Evolutionary conservation across 495 filamentous ascomycete species (phyloP).

Genomic region (Trichocladium uniseriatum): DNA sequence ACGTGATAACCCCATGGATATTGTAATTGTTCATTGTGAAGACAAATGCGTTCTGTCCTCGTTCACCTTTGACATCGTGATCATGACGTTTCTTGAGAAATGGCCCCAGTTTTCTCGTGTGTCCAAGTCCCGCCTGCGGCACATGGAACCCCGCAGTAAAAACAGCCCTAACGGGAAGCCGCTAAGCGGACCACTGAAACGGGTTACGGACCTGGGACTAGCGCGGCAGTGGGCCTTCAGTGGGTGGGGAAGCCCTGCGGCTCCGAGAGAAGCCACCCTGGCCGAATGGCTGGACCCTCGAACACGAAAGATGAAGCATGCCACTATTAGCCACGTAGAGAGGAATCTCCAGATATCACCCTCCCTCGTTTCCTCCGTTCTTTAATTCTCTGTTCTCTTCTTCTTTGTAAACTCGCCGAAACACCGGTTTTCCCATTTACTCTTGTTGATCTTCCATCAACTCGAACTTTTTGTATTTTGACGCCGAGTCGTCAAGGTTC

Average conservation of each 20-base stretch:
- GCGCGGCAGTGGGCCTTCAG: neutral
- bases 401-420: neutral
- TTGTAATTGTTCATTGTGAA: neutral
- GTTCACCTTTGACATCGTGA: too few species aligned
- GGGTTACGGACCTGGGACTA: neutral
- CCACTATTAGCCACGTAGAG: neutral
- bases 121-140: too few species aligned
- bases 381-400: neutral
- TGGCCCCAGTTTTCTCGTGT: too few species aligned
- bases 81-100: too few species aligned
- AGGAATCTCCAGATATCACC: too few species aligned
- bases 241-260: neutral
- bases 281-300: neutral
- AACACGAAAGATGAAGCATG: neutral
- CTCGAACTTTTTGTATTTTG: neutral
- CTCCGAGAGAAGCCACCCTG: constrained; percentile 18
- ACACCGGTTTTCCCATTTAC: too few species aligned
- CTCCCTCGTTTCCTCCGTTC: neutral
- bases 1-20: neutral
- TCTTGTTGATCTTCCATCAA: neutral
- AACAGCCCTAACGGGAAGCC: constrained; percentile 2
- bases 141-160: constrained; percentile 2
- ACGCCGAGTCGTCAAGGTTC: constrained; percentile 3
- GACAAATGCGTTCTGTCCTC: too few species aligned
- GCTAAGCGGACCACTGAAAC: constrained; percentile 6